Evolutionary conservation across 441 rosid genomes (phyloP).

Genomic region (Populus tomentosa): DNA sequence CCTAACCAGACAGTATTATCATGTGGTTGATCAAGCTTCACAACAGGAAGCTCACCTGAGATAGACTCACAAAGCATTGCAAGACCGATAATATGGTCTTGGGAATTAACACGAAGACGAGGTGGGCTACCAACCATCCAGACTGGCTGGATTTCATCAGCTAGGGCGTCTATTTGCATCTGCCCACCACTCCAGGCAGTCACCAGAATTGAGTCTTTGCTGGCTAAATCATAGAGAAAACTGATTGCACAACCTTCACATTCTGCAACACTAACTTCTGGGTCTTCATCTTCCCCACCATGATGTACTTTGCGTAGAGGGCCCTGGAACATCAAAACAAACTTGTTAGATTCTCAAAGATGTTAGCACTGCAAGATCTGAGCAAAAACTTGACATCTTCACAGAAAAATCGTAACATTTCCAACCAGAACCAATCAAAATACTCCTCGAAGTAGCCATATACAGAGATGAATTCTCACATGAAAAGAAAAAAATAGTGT

Average conservation of each 20-base stretch:
- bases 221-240: slow-evolving; percentile 69
- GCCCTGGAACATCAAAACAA: slow-evolving; percentile 45
- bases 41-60: slow-evolving; percentile 35
- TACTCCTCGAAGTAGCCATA: neutral
- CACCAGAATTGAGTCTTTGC: slow-evolving; percentile 90
- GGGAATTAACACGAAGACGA: slow-evolving; percentile 62
- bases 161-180: slow-evolving; percentile 85
- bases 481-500: neutral
- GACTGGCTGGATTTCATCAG: slow-evolving; percentile 96
- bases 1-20: slow-evolving; percentile 82
- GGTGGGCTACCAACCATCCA: slow-evolving; percentile 76
- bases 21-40: slow-evolving; percentile 53
- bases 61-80: slow-evolving; percentile 91
- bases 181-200: slow-evolving; percentile 98
- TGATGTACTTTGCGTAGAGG: slow-evolving; percentile 63
- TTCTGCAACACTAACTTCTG: slow-evolving; percentile 50
- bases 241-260: slow-evolving; percentile 84
- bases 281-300: slow-evolving; percentile 51
- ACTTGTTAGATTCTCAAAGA: neutral
- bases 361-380: neutral
- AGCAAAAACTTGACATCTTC: neutral
- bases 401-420: neutral
- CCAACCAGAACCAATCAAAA: neutral
- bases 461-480: neutral
- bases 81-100: slow-evolving; percentile 51